phyloP scores from a whole-genome alignment of 768 basidiomycete species.

The Mrakia frigida region DNA sequence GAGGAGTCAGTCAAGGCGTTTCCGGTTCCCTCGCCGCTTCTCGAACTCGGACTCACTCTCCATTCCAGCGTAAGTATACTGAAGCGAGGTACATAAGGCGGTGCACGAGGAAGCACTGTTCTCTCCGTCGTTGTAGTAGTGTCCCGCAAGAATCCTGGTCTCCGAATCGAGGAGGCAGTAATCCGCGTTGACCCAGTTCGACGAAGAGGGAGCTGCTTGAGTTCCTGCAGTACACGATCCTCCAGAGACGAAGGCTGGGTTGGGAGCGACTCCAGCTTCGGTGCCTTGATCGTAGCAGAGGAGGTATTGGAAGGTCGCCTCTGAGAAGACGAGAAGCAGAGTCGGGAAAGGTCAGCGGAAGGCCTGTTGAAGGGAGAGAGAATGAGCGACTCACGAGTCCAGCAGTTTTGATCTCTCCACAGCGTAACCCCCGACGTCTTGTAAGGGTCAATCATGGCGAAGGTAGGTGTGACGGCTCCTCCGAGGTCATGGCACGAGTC shows the following conservation, averaged over 20 bases:
- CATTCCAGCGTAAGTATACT: neutral
- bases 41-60: neutral
- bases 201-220: too few species aligned
- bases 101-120: neutral
- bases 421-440: neutral
- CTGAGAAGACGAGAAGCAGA: neutral
- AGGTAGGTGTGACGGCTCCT: neutral
- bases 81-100: neutral
- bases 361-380: neutral
- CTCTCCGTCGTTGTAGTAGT: neutral
- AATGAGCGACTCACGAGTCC: neutral
- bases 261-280: neutral
- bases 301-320: neutral
- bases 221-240: neutral
- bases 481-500: neutral
- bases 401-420: conserved; percentile 11
- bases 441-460: conserved; percentile 10
- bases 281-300: conserved; percentile 1
- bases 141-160: neutral
- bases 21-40: too few species aligned
- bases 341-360: neutral
- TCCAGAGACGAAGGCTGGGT: neutral
- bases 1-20: neutral
- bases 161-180: neutral
- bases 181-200: neutral